These are phyloP conservation scores for Geotrichum candidum DNA, from an alignment of 1,139 yeast genomes.

Conservation along the genomic window DNA sequence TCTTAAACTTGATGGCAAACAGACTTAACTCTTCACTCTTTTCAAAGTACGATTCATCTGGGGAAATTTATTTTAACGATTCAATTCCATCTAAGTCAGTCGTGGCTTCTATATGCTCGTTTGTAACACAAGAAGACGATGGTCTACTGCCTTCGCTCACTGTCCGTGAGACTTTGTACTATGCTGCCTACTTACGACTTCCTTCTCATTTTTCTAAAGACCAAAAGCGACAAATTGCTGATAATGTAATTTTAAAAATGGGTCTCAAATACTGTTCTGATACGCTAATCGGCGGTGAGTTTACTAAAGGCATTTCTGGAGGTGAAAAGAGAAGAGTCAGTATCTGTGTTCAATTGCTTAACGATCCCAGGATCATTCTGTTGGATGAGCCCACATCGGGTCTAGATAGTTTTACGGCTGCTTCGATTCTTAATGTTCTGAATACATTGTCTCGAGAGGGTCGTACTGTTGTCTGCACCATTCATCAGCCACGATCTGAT, in stretches of 20 bases:
- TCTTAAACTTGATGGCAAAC: slow-evolving; percentile 61
- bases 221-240: slow-evolving; percentile 40
- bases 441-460: slow-evolving; percentile 53
- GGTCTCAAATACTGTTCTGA: slow-evolving; percentile 77
- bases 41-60: slow-evolving; percentile 37
- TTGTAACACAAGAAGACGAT: slow-evolving; percentile 76
- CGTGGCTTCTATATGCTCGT: slow-evolving; percentile 53
- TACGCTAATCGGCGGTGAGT: slow-evolving; percentile 65
- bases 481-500: slow-evolving; percentile 77
- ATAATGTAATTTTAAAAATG: slow-evolving; percentile 54
- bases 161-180: slow-evolving; percentile 67
- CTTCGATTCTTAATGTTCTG: slow-evolving; percentile 58
- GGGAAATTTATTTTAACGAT: slow-evolving; percentile 43
- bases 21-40: slow-evolving; percentile 46
- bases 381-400: slow-evolving; percentile 91
- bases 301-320: slow-evolving; percentile 70
- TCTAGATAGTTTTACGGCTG: slow-evolving; percentile 72
- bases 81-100: slow-evolving; percentile 41
- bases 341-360: slow-evolving; percentile 69
- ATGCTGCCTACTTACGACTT: slow-evolving; percentile 65
- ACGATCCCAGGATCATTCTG: slow-evolving; percentile 62
- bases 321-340: slow-evolving; percentile 83
- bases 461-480: slow-evolving; percentile 69
- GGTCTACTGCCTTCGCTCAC: slow-evolving; percentile 65
- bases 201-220: slow-evolving; percentile 28